Evolutionary conservation across 805 yeast species (phyloP).

Genomic region (Isabelozyma pseudorhagii): DNA sequence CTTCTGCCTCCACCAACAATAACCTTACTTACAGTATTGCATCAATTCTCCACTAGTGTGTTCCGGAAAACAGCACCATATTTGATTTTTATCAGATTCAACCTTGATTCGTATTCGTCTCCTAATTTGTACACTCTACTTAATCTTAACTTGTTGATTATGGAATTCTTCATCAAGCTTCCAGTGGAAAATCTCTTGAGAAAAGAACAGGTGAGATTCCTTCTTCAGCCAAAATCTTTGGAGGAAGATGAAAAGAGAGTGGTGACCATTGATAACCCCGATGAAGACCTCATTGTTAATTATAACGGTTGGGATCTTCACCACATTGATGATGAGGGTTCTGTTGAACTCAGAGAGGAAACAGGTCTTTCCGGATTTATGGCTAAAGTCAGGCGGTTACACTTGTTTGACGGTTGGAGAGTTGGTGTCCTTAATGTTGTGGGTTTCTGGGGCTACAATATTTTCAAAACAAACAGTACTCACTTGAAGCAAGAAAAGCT

Average conservation of each 20-base stretch:
- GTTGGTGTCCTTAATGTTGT: conserved; percentile 74
- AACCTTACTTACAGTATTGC: conserved; percentile 49
- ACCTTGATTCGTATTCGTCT: conserved; percentile 63
- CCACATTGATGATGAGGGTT: conserved; percentile 22
- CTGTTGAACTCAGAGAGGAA: not conserved
- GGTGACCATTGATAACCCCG: conserved; percentile 42
- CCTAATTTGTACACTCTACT: conserved; percentile 59
- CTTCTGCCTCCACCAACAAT: conserved; percentile 51
- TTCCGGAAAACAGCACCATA: conserved; percentile 68
- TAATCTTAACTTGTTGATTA: conserved; percentile 56
- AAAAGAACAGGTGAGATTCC: conserved; percentile 74
- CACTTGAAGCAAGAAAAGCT: conserved; percentile 34
- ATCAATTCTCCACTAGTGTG: conserved; percentile 57
- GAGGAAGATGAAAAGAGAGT: conserved; percentile 33
- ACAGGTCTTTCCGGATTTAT: conserved; percentile 26
- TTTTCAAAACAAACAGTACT: conserved; percentile 48
- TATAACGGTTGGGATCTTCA: conserved; percentile 48
- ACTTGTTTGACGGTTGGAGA: conserved; percentile 85
- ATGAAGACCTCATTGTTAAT: conserved; percentile 54
- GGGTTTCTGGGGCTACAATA: conserved; percentile 78
- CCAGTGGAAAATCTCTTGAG: conserved; percentile 86
- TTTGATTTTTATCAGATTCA: conserved; percentile 54
- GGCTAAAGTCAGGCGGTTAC: conserved; percentile 28
- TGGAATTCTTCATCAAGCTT: conserved; percentile 70
- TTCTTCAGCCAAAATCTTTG: conserved; percentile 40